Base-by-base conservation (phyloP, 2,329 filamentous ascomycete genomes). In the Nothomitra cinnamomea region DNA sequence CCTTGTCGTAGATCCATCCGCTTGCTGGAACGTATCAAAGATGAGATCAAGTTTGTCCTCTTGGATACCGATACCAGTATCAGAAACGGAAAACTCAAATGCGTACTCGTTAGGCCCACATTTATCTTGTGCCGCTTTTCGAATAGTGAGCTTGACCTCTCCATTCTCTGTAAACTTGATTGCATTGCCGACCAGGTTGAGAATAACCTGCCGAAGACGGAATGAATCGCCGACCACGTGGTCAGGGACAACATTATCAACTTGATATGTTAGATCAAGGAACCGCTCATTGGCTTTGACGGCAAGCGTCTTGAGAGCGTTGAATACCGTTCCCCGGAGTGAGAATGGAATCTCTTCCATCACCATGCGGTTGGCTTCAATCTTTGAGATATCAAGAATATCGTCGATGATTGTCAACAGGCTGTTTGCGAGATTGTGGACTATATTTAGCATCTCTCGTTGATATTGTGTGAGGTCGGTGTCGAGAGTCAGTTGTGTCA, bases 111-210 rank as follows among this genome's bases (percentile, higher is more conserved):
- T 82, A 10, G 76, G 72, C 12, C 75, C 75, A 61, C 79, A 84
- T 42, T 80, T 74, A 49, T 82, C 77, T 49, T 81, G 76, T 57
- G 79, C 74, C 28, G 85, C 73, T 69, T 81, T 75, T 62, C 82
- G 81, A 61, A 96, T 95, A n/a, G 85, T 88, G 53, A 96, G 79
- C 66, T 89, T 94, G 61, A 98, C 92, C 66, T 95, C 88, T 57
- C 92, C 92, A 62, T 94, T 84, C 67, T 96, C 90, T 2, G 92
- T 96, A 67, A 98, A 98, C 66, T 98, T 98, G 74, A 98, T 95
- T 54, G 92, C 90, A 63, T 98, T 98, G 64, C 92, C 92, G 53
- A 96, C 90, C 54, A 98, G 73, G 69, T 98, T 98, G 55, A 96
- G 77, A 57, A 96, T 95, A 61, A 98, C 94, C 69, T 98, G 92